Evolutionary conservation across 805 yeast genomes (phyloP).

Genomic region (Suhomyces sp.): DNA sequence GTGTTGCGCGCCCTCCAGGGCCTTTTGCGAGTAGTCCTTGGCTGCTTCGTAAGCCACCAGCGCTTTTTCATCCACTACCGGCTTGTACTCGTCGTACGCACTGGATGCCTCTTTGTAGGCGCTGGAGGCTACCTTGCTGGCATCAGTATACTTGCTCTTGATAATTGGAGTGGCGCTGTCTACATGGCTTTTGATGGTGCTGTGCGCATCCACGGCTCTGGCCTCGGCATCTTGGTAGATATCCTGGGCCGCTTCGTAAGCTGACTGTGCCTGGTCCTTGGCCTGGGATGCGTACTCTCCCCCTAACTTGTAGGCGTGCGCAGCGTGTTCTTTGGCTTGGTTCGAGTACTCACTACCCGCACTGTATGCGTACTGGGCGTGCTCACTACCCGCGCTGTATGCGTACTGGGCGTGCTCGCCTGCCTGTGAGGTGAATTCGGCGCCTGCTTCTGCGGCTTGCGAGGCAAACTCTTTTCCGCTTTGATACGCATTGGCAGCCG

Average conservation of each 20-base stretch:
- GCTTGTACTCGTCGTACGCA: conserved; percentile 10
- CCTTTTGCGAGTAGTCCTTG: not conserved
- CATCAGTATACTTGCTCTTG: conserved; percentile 1
- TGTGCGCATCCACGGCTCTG: not conserved
- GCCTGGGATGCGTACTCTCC: not conserved
- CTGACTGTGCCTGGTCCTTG: conserved; percentile 4
- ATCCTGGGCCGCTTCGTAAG: conserved; percentile 3
- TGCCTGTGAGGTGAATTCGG: not conserved
- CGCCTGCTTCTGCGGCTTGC: conserved; percentile 1
- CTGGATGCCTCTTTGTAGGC: conserved; percentile 8
- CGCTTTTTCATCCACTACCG: conserved; percentile 10
- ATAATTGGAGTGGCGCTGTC: conserved; percentile 1
- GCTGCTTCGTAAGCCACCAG: conserved; percentile 11
- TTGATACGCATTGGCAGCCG: not conserved
- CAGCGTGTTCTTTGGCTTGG: conserved; percentile 1
- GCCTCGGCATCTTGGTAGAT: not conserved
- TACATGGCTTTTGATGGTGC: not conserved
- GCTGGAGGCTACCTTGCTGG: conserved; percentile 8
- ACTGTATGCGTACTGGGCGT: conserved; percentile 7
- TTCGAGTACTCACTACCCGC: conserved; percentile 6
- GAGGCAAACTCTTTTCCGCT: conserved; percentile 2
- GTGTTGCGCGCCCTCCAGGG: not conserved
- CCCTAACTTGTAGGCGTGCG: conserved; percentile 1
- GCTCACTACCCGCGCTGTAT: conserved; percentile 7
- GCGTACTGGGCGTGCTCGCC: conserved; percentile 7